Conservation (phyloP, 1,284 basidiomycete species). For the Naganishia cerealis region DNA sequence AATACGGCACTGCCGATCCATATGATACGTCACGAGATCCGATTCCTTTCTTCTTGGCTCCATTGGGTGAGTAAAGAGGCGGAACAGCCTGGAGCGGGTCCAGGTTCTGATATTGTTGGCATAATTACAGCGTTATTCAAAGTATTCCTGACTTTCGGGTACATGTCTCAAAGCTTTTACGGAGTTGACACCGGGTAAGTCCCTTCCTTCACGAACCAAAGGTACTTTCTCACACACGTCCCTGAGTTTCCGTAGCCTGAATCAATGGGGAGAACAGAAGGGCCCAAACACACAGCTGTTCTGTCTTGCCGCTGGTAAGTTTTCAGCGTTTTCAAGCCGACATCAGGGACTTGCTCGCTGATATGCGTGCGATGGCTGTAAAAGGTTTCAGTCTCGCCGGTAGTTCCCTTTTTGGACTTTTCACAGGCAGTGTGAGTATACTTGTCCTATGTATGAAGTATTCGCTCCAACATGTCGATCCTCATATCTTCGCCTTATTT, state of each 20-base stretch:
- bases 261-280: constrained; percentile 18
- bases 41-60: constrained; percentile 38
- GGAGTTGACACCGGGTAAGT: constrained; percentile 28
- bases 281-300: constrained; percentile 24
- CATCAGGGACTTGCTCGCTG: neutral
- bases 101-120: constrained; percentile 34
- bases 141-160: constrained; percentile 38
- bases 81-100: neutral
- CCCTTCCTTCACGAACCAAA: neutral
- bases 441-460: too few species aligned
- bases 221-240: neutral
- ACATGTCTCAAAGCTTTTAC: constrained; percentile 42
- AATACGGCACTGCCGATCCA: neutral
- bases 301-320: constrained; percentile 29
- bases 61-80: constrained; percentile 19
- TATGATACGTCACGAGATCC: neutral
- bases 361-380: neutral
- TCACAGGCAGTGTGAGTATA: constrained; percentile 19
- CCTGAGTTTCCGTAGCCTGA: neutral
- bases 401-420: constrained; percentile 15
- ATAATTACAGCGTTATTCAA: constrained; percentile 38
- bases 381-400: constrained; percentile 28
- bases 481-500: neutral
- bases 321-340: neutral
- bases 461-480: neutral